Evolutionary conservation across 352 stramenopile species (phyloP), one percentile per base, ranked within the genome.

Genomic region (Phytophthora constricta): DNA sequence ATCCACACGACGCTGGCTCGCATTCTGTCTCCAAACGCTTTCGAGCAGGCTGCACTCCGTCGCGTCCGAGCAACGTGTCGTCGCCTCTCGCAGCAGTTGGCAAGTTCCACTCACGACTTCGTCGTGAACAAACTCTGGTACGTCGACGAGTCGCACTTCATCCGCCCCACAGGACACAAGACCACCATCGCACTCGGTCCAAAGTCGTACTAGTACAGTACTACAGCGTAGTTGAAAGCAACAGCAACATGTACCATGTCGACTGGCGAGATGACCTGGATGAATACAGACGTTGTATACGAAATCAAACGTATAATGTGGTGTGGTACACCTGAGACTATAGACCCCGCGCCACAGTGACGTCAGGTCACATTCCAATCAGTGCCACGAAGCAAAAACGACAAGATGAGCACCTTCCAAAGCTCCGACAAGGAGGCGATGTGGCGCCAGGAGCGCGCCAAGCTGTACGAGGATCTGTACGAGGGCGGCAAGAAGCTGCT

Each of bases 1-100:
- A 77, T 87, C 48, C 80, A 91, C 69, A 72, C 76, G 58, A 91
- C 83, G 20, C 62, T 91, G 25, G 80, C 74, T 5, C 75, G 83
- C 4, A 33, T 91, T n/a, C 25, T 91, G 33, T 58, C 72, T 23
- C 68, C 76, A 1, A 68, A 79, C 26, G 69, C 82, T 0, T 50
- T 79, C 2, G n/a, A 50, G 1, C 68, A 79, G 4, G 37, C 46
- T 37, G 47, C 64, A 2, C 54, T 91, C 10, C 47, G 58, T n/a
- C 42, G 45, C 13, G 61, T 77, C 5, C 68, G 74, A 16, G 65
- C 51, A n/a, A 52, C 64, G 27, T 89, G 83, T 39, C 63, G 74
- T 14, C 65, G 53, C 17, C 60, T 90, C 58, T 89, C 79, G 0
- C 43, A 74, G 58, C 62, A 65, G 46, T 58, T 89, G 11, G 23